Percentiles rank a stretch among this genome's conserved stretches.
phyloP scores from a whole-genome alignment of 805 yeast species.

The Saccharomycopsis synnaedendra region DNA sequence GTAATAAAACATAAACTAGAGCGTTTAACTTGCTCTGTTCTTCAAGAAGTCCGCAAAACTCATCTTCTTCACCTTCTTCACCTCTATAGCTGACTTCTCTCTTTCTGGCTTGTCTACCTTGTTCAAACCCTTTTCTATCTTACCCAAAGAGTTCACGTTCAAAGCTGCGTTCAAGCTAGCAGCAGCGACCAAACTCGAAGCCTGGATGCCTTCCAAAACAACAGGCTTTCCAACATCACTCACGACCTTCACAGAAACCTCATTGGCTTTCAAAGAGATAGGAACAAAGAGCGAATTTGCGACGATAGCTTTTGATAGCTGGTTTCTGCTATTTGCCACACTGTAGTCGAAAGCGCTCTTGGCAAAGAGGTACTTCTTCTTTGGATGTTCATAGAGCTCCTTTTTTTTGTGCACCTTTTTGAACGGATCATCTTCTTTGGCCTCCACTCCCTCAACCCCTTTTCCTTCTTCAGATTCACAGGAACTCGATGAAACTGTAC shows the following conservation, averaged over 20 bases:
- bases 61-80: slow-evolving; percentile 41
- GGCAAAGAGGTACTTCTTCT: neutral
- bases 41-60: slow-evolving; percentile 70
- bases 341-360: slow-evolving; percentile 3
- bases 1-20: neutral
- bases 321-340: slow-evolving; percentile 7
- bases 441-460: neutral
- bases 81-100: slow-evolving; percentile 17
- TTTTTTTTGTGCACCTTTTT: neutral
- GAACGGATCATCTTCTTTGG: neutral
- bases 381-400: neutral
- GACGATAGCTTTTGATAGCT: slow-evolving; percentile 9
- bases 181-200: too few species aligned
- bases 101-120: neutral
- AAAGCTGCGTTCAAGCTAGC: neutral
- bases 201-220: neutral
- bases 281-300: slow-evolving; percentile 21
- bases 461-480: neutral
- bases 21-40: slow-evolving; percentile 25
- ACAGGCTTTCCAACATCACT: neutral
- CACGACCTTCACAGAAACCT: too few species aligned
- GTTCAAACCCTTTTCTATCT: neutral
- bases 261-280: slow-evolving; percentile 14
- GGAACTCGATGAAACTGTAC: neutral
- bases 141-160: neutral